Conservation (phyloP, 2,329 filamentous ascomycete species). For the Colletotrichum sidae region DNA sequence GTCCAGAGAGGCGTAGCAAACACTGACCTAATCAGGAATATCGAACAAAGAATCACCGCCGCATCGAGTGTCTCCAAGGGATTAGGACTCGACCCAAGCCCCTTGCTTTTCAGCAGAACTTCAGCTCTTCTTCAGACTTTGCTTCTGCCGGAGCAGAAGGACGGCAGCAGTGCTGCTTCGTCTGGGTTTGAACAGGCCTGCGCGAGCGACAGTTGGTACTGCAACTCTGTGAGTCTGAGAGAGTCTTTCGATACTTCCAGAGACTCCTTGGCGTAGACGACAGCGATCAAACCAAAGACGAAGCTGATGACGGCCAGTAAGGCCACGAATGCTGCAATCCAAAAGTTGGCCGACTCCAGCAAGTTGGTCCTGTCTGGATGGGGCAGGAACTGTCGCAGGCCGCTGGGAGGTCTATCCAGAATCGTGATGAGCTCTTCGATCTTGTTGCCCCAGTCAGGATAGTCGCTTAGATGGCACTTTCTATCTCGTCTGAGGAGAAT, state of each 20-base stretch:
- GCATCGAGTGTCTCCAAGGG: no score
- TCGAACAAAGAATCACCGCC: no score
- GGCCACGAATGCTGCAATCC: conserved; percentile 2
- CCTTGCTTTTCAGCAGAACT: no score
- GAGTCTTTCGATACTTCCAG: conserved; percentile 2
- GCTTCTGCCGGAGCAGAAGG: not conserved
- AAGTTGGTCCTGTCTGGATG: not conserved
- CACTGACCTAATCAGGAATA: no score
- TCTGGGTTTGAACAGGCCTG: not conserved
- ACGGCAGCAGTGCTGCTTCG: not conserved
- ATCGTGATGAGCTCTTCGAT: conserved; percentile 2
- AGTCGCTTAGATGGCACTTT: not conserved
- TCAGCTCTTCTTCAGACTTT: not conserved
- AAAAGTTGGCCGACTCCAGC: conserved; percentile 16
- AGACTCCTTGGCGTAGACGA: conserved; percentile 1
- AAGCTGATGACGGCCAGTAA: not conserved
- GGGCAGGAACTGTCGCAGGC: conserved; percentile 3
- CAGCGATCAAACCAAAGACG: not conserved
- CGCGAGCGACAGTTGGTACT: conserved; percentile 1
- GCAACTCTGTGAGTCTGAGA: not conserved
- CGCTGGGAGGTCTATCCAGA: not conserved
- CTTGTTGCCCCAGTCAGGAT: not conserved
- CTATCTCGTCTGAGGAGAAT: not conserved
- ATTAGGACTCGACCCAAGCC: no score
- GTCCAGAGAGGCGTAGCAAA: no score